Evolutionary conservation across 441 rosid genomes (phyloP).

Genomic region (Populus tomentosa): DNA sequence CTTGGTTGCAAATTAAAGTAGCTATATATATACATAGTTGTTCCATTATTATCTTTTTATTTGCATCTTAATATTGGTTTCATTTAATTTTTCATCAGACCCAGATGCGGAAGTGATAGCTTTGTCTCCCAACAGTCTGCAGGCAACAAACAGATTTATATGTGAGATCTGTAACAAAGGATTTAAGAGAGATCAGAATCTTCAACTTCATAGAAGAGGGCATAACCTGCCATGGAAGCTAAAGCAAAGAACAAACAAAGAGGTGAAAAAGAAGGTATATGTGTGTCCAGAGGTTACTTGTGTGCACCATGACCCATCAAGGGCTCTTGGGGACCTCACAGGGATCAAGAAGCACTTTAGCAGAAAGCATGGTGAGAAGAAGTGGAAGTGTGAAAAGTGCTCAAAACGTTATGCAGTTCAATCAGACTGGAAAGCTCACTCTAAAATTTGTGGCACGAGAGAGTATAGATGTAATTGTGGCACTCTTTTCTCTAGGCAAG

Average conservation of each 20-base stretch:
- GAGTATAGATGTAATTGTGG: slow-evolving; percentile 68
- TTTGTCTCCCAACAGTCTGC: slow-evolving; percentile 49
- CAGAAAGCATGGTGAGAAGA: slow-evolving; percentile 66
- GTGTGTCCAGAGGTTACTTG: slow-evolving; percentile 54
- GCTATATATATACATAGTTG: background rate
- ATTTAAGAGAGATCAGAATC: slow-evolving; percentile 62
- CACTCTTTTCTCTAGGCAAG: slow-evolving; percentile 53
- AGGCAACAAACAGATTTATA: slow-evolving; percentile 52
- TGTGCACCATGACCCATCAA: slow-evolving; percentile 49
- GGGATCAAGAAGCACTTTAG: slow-evolving; percentile 65
- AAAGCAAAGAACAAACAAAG: slow-evolving; percentile 43
- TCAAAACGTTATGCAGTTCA: slow-evolving; percentile 60
- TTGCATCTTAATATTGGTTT: background rate
- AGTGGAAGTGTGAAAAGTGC: slow-evolving; percentile 63
- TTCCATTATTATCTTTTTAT: background rate
- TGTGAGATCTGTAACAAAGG: slow-evolving; percentile 72
- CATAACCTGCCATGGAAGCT: slow-evolving; percentile 68
- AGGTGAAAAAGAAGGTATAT: slow-evolving; percentile 46
- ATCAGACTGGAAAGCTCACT: slow-evolving; percentile 68
- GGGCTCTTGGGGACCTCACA: slow-evolving; percentile 67
- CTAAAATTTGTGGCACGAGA: slow-evolving; percentile 57
- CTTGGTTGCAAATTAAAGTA: background rate
- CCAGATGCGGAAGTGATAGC: slow-evolving; percentile 59
- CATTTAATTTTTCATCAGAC: slow-evolving; percentile 35
- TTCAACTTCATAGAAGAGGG: slow-evolving; percentile 66